Base-by-base conservation (phyloP, 305 asterid species). In the Fraxinus greggii region DNA sequence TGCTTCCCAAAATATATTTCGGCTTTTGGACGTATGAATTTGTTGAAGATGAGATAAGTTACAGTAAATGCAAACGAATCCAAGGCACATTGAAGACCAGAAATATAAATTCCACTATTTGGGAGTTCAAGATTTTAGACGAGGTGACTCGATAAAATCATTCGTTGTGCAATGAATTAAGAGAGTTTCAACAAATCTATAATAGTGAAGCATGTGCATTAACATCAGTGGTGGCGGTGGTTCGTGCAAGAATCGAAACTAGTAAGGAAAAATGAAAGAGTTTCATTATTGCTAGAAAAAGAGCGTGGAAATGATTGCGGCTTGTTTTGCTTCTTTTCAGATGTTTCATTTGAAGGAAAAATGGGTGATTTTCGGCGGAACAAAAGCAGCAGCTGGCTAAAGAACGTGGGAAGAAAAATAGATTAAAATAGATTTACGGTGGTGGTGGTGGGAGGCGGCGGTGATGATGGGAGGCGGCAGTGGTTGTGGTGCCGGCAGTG, bases 341-440 rank as follows among this genome's bases (percentile, higher is more conserved):
- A 4, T 63, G 31, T 9, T 24, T 8, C 72, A 24, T 63, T 24
- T 24, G 15, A n/a, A 45, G 35, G 73, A 17, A 65, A 65, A 65
- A 69, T 0, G 36, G 23, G 29, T 6, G 82, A 40, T 17, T 73
- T 12, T 2, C 29, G 45, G 13, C 24, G 80, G 76, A 28, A 67
- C 69, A 75, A 67, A 40, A 33, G 54, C 84, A 77, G 90, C 86
- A 79, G 89, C 87, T 86, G 90, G 89, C 82, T 77, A 84, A 84
- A 56, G 88, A 45, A 82, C 81, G 82, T 45, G 19, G 19, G 19
- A 78, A 77, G 24, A 8, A 28, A 26, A 56, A 21, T 13, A 56
- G n/a, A n/a, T n/a, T n/a, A n/a, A n/a, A n/a, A n/a, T n/a, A n/a
- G n/a, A n/a, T n/a, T n/a, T n/a, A n/a, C n/a, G 29, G 29, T 1